Conservation (phyloP, 1,284 basidiomycete species). For the Ganoderma leucocontextum region DNA sequence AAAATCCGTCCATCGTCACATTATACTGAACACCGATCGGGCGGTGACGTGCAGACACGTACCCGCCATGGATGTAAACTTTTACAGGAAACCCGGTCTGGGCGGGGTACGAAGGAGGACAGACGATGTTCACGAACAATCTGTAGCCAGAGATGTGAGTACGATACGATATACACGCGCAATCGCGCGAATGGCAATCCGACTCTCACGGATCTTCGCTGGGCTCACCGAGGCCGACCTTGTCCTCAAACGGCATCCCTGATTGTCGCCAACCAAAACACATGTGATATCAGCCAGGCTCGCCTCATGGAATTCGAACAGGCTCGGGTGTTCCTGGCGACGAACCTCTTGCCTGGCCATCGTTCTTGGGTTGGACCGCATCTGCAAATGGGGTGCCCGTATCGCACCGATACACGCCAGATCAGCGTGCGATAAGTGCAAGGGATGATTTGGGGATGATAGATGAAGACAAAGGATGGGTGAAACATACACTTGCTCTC, state of each 20-base stretch:
- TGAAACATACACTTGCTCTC: conserved; percentile 64
- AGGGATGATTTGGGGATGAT: neutral
- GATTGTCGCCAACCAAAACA: neutral
- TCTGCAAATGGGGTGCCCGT: conserved; percentile 47
- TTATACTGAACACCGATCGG: neutral
- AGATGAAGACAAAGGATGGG: neutral
- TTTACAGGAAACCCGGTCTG: conserved; percentile 66
- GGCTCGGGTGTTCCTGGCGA: neutral
- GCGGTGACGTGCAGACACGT: conserved; percentile 19
- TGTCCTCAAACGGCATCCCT: conserved; percentile 60
- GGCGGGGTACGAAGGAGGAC: conserved; percentile 63
- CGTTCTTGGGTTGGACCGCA: conserved; percentile 65
- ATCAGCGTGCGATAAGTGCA: neutral
- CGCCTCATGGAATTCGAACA: neutral
- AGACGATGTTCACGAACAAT: conserved; percentile 74
- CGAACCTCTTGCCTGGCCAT: conserved; percentile 65
- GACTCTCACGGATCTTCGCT: conserved; percentile 70
- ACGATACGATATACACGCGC: neutral
- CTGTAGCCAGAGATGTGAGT: conserved; percentile 41
- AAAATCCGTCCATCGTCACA: conserved; percentile 5
- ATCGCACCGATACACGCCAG: neutral
- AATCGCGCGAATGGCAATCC: neutral
- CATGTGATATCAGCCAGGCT: neutral
- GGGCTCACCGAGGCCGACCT: conserved; percentile 70
- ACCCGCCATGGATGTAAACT: conserved; percentile 82